A percentile compares a stretch with the other conserved stretches of the same genome.
Conservation (phyloP, 2,329 filamentous ascomycete genomes). For the Davidsoniella neocaledoniae region DNA sequence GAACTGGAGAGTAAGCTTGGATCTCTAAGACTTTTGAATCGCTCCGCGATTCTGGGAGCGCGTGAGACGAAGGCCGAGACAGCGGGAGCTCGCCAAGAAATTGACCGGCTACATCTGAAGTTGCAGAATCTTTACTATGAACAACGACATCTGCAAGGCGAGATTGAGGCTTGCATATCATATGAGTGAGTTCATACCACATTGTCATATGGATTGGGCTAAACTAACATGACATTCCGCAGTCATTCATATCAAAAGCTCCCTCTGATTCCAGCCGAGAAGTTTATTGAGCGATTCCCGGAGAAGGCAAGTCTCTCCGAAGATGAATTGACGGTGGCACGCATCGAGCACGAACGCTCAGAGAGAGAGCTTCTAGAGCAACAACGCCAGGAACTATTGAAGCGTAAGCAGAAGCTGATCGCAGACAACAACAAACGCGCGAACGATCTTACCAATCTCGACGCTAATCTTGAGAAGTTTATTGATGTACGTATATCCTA, state of each 20-base stretch:
- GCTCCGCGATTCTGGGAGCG: slow-evolving; percentile 62
- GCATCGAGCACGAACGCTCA: slow-evolving; percentile 77
- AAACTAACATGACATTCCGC: background rate
- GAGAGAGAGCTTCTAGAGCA: slow-evolving; percentile 77
- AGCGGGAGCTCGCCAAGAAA: slow-evolving; percentile 73
- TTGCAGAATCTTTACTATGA: slow-evolving; percentile 96
- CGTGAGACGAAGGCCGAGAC: slow-evolving; percentile 76
- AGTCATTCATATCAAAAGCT: slow-evolving; percentile 80
- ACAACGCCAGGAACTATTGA: slow-evolving; percentile 60
- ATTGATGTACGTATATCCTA: slow-evolving; percentile 51
- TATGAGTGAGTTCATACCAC: slow-evolving; percentile 53
- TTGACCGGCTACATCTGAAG: slow-evolving; percentile 80
- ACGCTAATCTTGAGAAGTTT: slow-evolving; percentile 84
- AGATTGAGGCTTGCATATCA: slow-evolving; percentile 78
- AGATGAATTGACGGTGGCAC: slow-evolving; percentile 69
- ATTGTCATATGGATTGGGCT: background rate
- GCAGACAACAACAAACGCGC: slow-evolving; percentile 78
- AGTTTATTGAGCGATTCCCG: slow-evolving; percentile 63
- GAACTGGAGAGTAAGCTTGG: slow-evolving; percentile 45
- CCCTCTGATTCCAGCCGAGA: slow-evolving; percentile 65
- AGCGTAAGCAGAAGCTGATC: slow-evolving; percentile 44
- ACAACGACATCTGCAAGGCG: slow-evolving; percentile 73
- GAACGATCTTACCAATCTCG: slow-evolving; percentile 78
- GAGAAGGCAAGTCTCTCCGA: slow-evolving; percentile 58
- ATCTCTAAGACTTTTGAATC: slow-evolving; percentile 66